Evolutionary conservation across 2,329 filamentous ascomycete genomes (phyloP).

Genomic region (Ilyonectria destructans): DNA sequence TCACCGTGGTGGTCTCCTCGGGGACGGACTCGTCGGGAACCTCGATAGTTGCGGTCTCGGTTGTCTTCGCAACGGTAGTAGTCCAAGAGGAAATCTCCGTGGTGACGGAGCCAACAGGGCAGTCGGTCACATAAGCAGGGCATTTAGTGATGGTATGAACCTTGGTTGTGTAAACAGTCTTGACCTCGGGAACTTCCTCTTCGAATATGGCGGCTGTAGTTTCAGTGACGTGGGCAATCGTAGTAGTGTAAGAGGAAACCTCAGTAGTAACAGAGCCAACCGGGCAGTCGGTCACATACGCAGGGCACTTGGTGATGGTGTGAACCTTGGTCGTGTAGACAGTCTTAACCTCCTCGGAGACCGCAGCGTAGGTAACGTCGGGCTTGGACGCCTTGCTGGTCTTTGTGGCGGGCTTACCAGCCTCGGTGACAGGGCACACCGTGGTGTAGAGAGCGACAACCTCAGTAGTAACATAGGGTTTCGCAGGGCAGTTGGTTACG

Average conservation of each 20-base stretch:
- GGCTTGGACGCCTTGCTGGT: conserved; percentile 28
- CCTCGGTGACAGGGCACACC: conserved; percentile 57
- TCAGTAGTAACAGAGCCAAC: conserved; percentile 54
- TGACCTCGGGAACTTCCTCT: conserved; percentile 30
- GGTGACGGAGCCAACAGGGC: conserved; percentile 55
- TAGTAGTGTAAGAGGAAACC: conserved; percentile 45
- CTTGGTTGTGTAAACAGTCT: conserved; percentile 63
- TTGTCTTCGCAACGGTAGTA: conserved; percentile 32
- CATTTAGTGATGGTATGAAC: conserved; percentile 71
- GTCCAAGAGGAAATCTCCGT: conserved; percentile 51
- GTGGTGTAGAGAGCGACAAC: conserved; percentile 63
- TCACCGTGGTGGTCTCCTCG: conserved; percentile 23
- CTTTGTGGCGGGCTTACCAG: conserved; percentile 31
- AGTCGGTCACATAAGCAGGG: conserved; percentile 67
- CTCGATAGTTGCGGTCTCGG: conserved; percentile 30
- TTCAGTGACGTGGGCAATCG: conserved; percentile 18
- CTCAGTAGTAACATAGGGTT: conserved; percentile 57
- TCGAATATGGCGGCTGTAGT: neutral
- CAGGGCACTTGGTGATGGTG: conserved; percentile 70
- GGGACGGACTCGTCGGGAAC: conserved; percentile 23
- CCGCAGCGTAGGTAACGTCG: conserved; percentile 33
- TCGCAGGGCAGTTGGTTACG: conserved; percentile 57
- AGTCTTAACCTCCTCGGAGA: conserved; percentile 53
- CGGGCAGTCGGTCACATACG: conserved; percentile 67
- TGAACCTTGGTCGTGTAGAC: conserved; percentile 69